Base-by-base conservation (phyloP, 2,329 filamentous ascomycete genomes). In the Diaporthe caulivora region DNA sequence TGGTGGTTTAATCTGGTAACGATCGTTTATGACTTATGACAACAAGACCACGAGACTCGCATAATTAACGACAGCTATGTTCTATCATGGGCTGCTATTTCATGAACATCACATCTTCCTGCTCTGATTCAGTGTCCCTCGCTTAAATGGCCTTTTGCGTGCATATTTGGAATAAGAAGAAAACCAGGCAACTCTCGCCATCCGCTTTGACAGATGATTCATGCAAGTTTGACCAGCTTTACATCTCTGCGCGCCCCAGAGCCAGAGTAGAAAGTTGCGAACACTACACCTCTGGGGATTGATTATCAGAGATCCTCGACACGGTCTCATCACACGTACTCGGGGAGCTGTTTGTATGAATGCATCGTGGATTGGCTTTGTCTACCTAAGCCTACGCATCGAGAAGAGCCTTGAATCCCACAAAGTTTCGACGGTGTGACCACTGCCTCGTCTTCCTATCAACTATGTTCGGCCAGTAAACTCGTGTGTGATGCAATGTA, bases 1-100 rank as follows among this genome's bases (percentile, higher is more conserved):
- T 53, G 21, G 15, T 29, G 54, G 55, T 70, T 49, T 70, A 5
- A 70, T 26, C n/a, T 65, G 62, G 44, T 53, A 53, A 51, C 44
- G 67, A 70, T 70, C 53, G 29, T 24, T 70, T 13, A 70, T n/a
- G 67, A 70, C 53, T 70, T 58, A 70, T n/a, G 54, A 65, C 62
- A 65, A 58, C n/a, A 34, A 70, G 53, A 49, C 21, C 18, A 58
- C 31, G 44, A n/a, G 24, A 29, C 40, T 42, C 37, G 51, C 37
- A 40, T 51, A 7, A 49, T 49, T n/a, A 62, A 70, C 54, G 68
- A 70, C 68, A 70, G 42, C n/a, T 51, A 42, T 70, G 44, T 60
- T 42, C 17, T 31, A 17, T 18, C 24, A 51, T 60, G 31, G 44
- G 40, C 57, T 62, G 24, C 42, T 37, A n/a, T 8, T 17, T 18